Conservation (phyloP, 371 early-diverging fungal genomes). For the Lichtheimia ornata region DNA sequence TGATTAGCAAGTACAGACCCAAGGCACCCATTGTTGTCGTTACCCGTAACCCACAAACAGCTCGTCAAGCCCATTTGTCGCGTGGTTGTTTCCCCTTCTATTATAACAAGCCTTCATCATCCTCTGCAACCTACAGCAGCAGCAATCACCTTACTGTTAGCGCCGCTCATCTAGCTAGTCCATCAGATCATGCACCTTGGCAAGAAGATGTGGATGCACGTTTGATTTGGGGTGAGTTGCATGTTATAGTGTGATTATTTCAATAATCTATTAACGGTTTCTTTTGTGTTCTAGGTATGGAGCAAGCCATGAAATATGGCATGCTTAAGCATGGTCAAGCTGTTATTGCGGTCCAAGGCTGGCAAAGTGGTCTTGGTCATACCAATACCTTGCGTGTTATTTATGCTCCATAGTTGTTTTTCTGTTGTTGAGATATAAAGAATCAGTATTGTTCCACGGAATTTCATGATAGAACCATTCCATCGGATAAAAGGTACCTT, state of each 20-base stretch:
- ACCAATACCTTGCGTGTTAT: slow-evolving; percentile 85
- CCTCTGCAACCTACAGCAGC: slow-evolving; percentile 20
- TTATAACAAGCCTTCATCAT: slow-evolving; percentile 63
- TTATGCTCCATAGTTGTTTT: slow-evolving; percentile 34
- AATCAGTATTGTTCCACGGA: too few relatives aligned
- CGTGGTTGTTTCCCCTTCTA: slow-evolving; percentile 94
- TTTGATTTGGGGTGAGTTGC: too few relatives aligned
- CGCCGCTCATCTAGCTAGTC: slow-evolving; percentile 20
- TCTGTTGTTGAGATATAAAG: too few relatives aligned
- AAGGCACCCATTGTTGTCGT: slow-evolving; percentile 89
- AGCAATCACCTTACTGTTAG: slow-evolving; percentile 23
- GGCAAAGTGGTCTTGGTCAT: slow-evolving; percentile 73
- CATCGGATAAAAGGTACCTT: too few relatives aligned
- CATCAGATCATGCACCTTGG: slow-evolving; percentile 63
- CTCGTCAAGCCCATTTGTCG: slow-evolving; percentile 84
- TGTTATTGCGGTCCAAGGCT: slow-evolving; percentile 75
- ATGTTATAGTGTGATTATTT: too few relatives aligned
- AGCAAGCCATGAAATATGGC: slow-evolving; percentile 66
- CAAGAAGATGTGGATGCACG: slow-evolving; percentile 84
- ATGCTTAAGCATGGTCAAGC: slow-evolving; percentile 60
- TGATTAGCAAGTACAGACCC: slow-evolving; percentile 95
- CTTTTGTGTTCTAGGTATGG: too few relatives aligned
- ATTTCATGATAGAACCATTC: too few relatives aligned
- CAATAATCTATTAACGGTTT: too few relatives aligned
- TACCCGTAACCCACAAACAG: slow-evolving; percentile 80